These are phyloP conservation scores for Crithidia sp. DNA, from an alignment of 208 protist genomes.

Conservation along the genomic window DNA sequence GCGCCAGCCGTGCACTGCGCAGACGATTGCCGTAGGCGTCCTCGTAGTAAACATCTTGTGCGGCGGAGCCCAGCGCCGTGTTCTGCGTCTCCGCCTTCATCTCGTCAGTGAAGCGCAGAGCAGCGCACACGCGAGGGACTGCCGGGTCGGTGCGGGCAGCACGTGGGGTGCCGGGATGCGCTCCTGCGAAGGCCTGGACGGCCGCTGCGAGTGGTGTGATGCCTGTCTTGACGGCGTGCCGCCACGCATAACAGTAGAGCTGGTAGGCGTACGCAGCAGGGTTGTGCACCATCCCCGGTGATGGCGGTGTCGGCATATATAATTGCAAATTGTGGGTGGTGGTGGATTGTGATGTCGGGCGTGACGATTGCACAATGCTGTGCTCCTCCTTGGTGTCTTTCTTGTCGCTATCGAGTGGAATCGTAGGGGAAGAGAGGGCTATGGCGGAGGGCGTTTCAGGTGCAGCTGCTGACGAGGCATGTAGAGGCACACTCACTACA, in stretches of 20 bases:
- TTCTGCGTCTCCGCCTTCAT: slow-evolving; percentile 43
- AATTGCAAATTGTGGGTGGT: background rate
- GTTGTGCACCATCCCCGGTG: background rate
- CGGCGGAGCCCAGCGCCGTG: slow-evolving; percentile 40
- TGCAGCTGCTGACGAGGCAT: background rate
- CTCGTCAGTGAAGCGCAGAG: slow-evolving; percentile 51
- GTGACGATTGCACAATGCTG: background rate
- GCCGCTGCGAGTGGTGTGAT: slow-evolving; percentile 21
- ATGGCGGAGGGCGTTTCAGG: background rate
- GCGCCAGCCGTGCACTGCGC: slow-evolving; percentile 74
- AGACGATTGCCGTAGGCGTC: slow-evolving; percentile 78
- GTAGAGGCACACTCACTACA: background rate
- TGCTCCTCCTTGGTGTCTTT: slow-evolving; percentile 3
- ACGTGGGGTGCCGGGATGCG: background rate
- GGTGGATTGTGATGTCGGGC: background rate
- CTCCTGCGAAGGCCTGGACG: slow-evolving; percentile 21
- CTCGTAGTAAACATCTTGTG: slow-evolving; percentile 39
- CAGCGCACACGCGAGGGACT: slow-evolving; percentile 30
- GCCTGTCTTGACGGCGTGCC: slow-evolving; percentile 27
- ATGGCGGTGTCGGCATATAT: background rate
- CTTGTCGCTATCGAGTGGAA: background rate
- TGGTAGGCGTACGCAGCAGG: slow-evolving; percentile 29
- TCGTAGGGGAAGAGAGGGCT: background rate
- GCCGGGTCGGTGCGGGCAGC: background rate
- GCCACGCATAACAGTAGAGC: slow-evolving; percentile 39